These are phyloP conservation scores for Coleophoma crateriformis DNA, from an alignment of 2,329 filamentous ascomycete species.

Conservation along the genomic window DNA sequence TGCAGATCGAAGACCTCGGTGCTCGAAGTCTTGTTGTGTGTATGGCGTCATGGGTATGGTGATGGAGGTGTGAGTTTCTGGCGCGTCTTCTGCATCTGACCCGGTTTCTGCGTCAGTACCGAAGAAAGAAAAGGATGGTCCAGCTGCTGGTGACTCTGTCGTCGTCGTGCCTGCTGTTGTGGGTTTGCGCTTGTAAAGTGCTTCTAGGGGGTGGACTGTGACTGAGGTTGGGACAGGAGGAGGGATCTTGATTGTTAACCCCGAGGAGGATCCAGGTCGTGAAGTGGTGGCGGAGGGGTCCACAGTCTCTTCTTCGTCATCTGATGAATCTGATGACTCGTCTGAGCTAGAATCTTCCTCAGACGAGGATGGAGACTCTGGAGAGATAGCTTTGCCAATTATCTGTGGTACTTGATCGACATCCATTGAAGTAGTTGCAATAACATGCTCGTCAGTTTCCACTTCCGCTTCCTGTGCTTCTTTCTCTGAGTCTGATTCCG, in stretches of 20 bases:
- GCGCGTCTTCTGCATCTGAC: constrained; percentile 36
- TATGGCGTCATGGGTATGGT: constrained; percentile 63
- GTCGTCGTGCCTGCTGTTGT: constrained; percentile 27
- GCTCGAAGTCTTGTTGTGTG: constrained; percentile 72
- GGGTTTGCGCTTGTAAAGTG: constrained; percentile 75
- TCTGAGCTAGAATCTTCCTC: background rate
- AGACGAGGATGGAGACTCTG: background rate
- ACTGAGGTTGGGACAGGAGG: constrained; percentile 36
- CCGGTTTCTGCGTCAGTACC: constrained; percentile 41
- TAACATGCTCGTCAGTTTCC: background rate
- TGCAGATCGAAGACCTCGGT: constrained; percentile 72
- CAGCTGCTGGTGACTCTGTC: constrained; percentile 31
- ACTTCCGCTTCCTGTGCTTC: constrained; percentile 8
- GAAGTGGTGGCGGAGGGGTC: constrained; percentile 12
- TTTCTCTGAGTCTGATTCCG: constrained; percentile 8
- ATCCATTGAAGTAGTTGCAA: background rate
- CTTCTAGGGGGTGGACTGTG: constrained; percentile 80
- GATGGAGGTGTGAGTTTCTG: constrained; percentile 41
- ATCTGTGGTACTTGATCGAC: too few relatives aligned
- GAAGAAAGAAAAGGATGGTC: constrained; percentile 77
- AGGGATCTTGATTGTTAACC: constrained; percentile 44
- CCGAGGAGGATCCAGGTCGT: constrained; percentile 36
- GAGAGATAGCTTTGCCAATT: background rate
- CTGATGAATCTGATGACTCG: background rate
- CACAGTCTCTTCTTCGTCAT: too few relatives aligned